phyloP scores from a whole-genome alignment of 495 filamentous ascomycete genomes.

The Thozetella sp. region DNA sequence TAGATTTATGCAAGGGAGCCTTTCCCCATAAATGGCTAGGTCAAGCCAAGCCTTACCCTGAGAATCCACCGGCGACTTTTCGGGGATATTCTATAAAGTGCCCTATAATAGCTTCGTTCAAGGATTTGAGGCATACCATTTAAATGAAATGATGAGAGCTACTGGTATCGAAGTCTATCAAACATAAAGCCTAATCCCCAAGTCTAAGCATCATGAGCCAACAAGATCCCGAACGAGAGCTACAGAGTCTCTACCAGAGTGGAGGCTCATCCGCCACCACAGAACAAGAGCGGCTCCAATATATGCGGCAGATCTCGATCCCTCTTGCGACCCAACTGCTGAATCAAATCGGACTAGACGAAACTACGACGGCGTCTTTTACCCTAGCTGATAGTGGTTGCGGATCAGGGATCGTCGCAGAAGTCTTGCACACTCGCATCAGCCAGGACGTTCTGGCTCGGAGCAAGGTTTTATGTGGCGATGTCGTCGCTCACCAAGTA shows the following conservation, averaged over 20 bases:
- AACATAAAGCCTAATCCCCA: not conserved
- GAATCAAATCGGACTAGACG: slow-evolving; percentile 19
- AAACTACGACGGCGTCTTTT: slow-evolving; percentile 19
- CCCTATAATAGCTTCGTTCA: not conserved
- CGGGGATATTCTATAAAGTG: not conserved
- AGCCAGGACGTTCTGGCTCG: slow-evolving; percentile 12
- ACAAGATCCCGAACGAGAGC: slow-evolving; percentile 8
- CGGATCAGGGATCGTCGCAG: slow-evolving; percentile 25
- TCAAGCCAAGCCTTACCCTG: no score
- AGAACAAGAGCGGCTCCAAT: slow-evolving; percentile 15
- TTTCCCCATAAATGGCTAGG: no score
- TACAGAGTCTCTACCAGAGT: slow-evolving; percentile 15
- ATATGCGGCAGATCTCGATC: slow-evolving; percentile 21
- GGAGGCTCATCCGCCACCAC: slow-evolving; percentile 11
- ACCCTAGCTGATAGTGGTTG: slow-evolving; percentile 28
- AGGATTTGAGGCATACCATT: not conserved
- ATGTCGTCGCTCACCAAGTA: slow-evolving; percentile 20
- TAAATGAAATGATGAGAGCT: not conserved
- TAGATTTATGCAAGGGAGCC: no score
- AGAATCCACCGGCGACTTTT: not conserved
- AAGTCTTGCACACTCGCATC: slow-evolving; percentile 19
- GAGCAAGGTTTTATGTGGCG: slow-evolving; percentile 27
- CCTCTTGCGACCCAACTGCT: slow-evolving; percentile 18
- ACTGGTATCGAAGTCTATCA: not conserved
- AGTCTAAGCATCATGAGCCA: slow-evolving; percentile 8